phyloP scores from a whole-genome alignment of 2,329 filamentous ascomycete genomes.

The Aspergillus ochraceoroseus region DNA sequence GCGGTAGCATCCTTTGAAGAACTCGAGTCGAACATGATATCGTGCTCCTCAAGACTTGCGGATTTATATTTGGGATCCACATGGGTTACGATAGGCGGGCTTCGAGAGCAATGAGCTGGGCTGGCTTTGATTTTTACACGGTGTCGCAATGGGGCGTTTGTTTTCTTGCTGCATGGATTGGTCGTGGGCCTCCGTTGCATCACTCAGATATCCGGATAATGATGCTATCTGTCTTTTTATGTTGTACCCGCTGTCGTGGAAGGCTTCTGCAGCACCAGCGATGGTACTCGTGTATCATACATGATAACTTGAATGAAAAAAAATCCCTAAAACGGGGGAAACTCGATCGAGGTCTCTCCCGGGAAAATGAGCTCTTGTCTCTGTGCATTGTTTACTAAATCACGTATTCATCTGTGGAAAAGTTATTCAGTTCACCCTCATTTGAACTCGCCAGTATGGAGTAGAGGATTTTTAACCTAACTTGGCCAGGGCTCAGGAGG shows the following conservation, averaged over 20 bases:
- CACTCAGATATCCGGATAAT: conserved; percentile 18
- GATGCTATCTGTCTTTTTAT: conserved; percentile 12
- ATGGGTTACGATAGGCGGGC: conserved; percentile 17
- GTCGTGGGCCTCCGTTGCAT: conserved; percentile 16
- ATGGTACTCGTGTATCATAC: conserved; percentile 12
- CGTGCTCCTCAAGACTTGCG: conserved; percentile 22
- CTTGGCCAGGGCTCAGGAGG: no score
- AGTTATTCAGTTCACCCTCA: neutral
- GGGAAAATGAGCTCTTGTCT: no score
- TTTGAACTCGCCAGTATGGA: no score
- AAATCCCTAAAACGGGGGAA: conserved; percentile 13
- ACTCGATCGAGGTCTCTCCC: neutral
- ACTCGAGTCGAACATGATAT: conserved; percentile 24
- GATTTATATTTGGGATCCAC: conserved; percentile 19
- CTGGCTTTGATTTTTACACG: conserved; percentile 16
- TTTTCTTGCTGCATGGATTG: conserved; percentile 17
- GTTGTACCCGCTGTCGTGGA: conserved; percentile 3
- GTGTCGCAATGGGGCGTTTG: conserved; percentile 19
- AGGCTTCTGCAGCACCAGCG: conserved; percentile 3
- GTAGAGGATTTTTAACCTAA: no score
- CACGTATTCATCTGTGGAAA: no score
- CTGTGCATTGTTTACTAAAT: no score
- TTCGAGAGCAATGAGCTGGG: conserved; percentile 16
- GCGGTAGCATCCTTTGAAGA: conserved; percentile 25
- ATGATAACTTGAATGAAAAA: conserved; percentile 6